Percentiles rank a stretch among this genome's conserved stretches.
phyloP scores from a whole-genome alignment of 2,329 filamentous ascomycete genomes.

The Fusarium proliferatum region DNA sequence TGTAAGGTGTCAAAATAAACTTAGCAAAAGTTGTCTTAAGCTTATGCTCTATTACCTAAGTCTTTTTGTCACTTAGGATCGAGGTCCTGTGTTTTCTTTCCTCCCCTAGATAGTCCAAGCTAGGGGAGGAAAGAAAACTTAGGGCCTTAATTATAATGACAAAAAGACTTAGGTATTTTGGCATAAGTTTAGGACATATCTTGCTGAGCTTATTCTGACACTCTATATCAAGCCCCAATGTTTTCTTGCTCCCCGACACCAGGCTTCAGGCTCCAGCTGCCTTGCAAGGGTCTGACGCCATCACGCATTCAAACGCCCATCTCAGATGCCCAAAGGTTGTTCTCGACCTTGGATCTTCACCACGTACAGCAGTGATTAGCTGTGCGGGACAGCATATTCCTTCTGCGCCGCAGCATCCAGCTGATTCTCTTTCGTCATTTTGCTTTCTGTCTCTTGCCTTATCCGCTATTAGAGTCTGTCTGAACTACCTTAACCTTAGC shows the following conservation, averaged over 20 bases:
- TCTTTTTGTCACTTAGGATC: too few species aligned
- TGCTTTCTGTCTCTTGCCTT: slow-evolving; percentile 21
- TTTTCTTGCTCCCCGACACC: background rate
- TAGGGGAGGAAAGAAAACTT: background rate
- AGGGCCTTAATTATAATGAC: background rate
- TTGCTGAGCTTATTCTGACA: background rate
- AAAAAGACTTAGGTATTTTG: rapidly evolving
- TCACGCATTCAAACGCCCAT: slow-evolving; percentile 40
- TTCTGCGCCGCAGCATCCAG: slow-evolving; percentile 30
- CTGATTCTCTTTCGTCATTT: slow-evolving; percentile 36
- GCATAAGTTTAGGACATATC: rapidly evolving
- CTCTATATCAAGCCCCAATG: background rate
- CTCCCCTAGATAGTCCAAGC: background rate
- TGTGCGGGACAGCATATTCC: slow-evolving; percentile 28
- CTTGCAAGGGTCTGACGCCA: slow-evolving; percentile 44
- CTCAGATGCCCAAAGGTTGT: slow-evolving; percentile 21
- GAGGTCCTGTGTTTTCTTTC: too few species aligned
- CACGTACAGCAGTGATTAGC: slow-evolving; percentile 39
- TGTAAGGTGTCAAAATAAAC: too few species aligned
- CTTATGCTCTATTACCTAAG: too few species aligned
- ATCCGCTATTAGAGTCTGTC: slow-evolving; percentile 4
- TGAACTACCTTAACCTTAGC: slow-evolving; percentile 5
- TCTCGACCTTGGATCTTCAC: slow-evolving; percentile 37
- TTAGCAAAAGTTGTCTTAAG: too few species aligned
- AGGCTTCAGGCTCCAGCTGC: slow-evolving; percentile 8